Percentiles rank a stretch among this genome's conserved stretches.
Evolutionary conservation across 1,284 basidiomycete species (phyloP).

Genomic region (Apiotrichum porosum): DNA sequence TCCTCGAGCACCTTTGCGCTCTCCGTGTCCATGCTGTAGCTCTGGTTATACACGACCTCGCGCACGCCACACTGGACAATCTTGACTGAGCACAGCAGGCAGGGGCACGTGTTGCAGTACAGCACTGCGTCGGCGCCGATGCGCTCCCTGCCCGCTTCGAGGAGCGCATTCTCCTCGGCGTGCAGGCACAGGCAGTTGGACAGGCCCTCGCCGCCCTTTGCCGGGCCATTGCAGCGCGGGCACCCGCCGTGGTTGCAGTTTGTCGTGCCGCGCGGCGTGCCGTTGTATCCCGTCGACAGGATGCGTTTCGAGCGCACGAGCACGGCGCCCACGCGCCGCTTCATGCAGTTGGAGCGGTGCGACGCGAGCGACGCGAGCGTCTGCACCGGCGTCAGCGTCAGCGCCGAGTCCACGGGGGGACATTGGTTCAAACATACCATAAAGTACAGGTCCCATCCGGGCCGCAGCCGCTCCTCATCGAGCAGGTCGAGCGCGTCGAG

Average conservation of each 20-base stretch:
- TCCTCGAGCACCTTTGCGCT: slow-evolving; percentile 70
- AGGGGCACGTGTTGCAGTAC: slow-evolving; percentile 89
- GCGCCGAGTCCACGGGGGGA: too few relatives aligned
- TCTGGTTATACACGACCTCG: slow-evolving; percentile 91
- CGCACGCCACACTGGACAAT: slow-evolving; percentile 86
- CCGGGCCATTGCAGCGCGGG: slow-evolving; percentile 64
- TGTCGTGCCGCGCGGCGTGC: slow-evolving; percentile 79
- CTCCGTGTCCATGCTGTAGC: slow-evolving; percentile 90
- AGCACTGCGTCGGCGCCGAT: slow-evolving; percentile 76
- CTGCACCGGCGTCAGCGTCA: slow-evolving; percentile 46
- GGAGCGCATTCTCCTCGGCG: slow-evolving; percentile 94
- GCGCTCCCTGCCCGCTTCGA: slow-evolving; percentile 84
- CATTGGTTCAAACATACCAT: too few relatives aligned
- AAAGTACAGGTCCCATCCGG: slow-evolving; percentile 91
- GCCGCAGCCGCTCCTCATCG: slow-evolving; percentile 69
- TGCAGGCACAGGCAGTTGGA: slow-evolving; percentile 92
- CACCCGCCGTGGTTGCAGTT: slow-evolving; percentile 90
- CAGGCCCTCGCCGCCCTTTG: slow-evolving; percentile 55
- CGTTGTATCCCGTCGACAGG: slow-evolving; percentile 97
- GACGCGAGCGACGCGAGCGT: slow-evolving; percentile 82
- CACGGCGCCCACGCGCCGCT: slow-evolving; percentile 88
- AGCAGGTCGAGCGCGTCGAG: slow-evolving; percentile 65
- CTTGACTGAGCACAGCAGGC: slow-evolving; percentile 90
- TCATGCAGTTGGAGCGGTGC: slow-evolving; percentile 92
- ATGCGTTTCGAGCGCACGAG: slow-evolving; percentile 77